These are phyloP conservation scores for Colletotrichum sp. DNA, from an alignment of 2,329 filamentous ascomycete genomes.

Conservation along the genomic window DNA sequence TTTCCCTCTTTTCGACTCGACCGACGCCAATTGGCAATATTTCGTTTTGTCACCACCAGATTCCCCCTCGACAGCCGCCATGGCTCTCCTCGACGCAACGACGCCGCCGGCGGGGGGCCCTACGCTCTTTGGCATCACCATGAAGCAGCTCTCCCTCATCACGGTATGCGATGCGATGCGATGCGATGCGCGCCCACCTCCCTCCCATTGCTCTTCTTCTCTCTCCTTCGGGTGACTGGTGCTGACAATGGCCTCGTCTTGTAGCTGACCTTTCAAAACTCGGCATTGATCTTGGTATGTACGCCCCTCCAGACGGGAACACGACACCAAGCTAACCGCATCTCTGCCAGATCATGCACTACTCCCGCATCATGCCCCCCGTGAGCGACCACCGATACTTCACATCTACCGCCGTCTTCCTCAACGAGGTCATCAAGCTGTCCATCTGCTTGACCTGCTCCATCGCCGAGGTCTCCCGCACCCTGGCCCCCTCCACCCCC, in stretches of 20 bases:
- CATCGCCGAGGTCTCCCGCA: constrained; percentile 83
- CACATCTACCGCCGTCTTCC: constrained; percentile 90
- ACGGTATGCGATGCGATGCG: constrained; percentile 22
- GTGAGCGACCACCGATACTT: constrained; percentile 86
- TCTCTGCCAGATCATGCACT: constrained; percentile 78
- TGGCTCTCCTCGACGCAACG: constrained; percentile 46
- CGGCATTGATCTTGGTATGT: constrained; percentile 71
- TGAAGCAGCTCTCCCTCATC: constrained; percentile 70
- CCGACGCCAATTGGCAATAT: neutral
- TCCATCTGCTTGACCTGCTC: constrained; percentile 85
- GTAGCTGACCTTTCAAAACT: constrained; percentile 80
- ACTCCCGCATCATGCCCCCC: constrained; percentile 91
- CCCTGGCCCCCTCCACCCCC: constrained; percentile 77
- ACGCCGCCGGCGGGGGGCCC: constrained; percentile 43
- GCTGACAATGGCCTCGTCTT: constrained; percentile 18
- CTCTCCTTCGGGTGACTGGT: neutral
- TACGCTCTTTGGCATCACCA: constrained; percentile 61
- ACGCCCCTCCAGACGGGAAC: neutral
- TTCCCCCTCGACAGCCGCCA: constrained; percentile 26
- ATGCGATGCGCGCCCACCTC: neutral
- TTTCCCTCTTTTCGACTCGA: neutral
- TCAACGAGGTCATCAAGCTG: constrained; percentile 92
- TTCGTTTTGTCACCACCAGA: neutral
- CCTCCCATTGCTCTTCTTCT: neutral
- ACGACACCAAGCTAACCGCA: neutral